Conservation (phyloP, 2,329 filamentous ascomycete species). For the Sporothrix globosa region DNA sequence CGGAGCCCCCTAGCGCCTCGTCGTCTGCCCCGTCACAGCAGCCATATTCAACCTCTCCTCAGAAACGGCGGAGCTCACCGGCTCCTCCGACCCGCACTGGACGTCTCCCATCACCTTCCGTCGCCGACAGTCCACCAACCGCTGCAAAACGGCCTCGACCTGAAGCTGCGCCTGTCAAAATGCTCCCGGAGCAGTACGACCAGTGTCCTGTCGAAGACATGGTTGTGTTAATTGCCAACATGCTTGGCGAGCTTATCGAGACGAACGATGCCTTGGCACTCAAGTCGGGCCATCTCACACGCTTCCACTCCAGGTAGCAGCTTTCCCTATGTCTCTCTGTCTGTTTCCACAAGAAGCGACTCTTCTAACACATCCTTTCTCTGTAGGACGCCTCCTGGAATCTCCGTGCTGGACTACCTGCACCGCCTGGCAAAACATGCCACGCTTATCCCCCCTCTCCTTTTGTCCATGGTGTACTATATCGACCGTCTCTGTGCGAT, state of each 20-base stretch:
- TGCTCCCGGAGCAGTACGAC: conserved; percentile 76
- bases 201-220: conserved; percentile 81
- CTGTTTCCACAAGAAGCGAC: too few species aligned
- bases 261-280: conserved; percentile 89
- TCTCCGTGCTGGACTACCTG: conserved; percentile 92
- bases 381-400: conserved; percentile 71
- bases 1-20: neutral
- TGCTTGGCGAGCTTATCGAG: conserved; percentile 92
- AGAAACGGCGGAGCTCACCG: conserved; percentile 53
- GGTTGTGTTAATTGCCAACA: conserved; percentile 87
- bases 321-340: neutral
- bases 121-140: conserved; percentile 23
- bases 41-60: conserved; percentile 35
- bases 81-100: conserved; percentile 42
- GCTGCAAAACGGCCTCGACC: conserved; percentile 58
- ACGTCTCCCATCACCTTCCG: conserved; percentile 32
- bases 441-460: conserved; percentile 85
- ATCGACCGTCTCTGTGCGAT: conserved; percentile 92
- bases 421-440: conserved; percentile 91
- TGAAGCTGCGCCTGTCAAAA: conserved; percentile 56
- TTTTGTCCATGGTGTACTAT: conserved; percentile 99
- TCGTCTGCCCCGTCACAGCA: conserved; percentile 17
- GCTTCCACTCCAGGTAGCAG: conserved; percentile 85
- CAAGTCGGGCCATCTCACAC: conserved; percentile 80
- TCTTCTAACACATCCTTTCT: neutral